These are phyloP conservation scores for Podospora australis DNA, from an alignment of 495 filamentous ascomycete genomes.

Conservation along the genomic window DNA sequence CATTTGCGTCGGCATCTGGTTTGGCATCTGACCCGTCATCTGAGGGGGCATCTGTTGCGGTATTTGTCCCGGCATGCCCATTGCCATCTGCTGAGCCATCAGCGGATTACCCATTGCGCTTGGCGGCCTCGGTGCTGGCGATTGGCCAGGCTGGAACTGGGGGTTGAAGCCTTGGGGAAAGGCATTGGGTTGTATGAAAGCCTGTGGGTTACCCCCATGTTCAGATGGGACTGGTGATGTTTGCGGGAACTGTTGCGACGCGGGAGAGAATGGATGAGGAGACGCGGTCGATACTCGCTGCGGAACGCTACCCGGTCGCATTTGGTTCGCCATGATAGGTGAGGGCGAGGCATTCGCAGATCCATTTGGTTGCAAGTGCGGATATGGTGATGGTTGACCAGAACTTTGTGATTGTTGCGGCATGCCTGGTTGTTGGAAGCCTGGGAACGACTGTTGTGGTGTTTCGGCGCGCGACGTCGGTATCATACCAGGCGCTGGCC, in stretches of 20 bases:
- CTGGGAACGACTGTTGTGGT: slow-evolving; percentile 65
- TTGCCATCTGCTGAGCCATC: slow-evolving; percentile 42
- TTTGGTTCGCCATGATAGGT: slow-evolving; percentile 73
- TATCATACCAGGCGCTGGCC: slow-evolving; percentile 65
- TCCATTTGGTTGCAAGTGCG: slow-evolving; percentile 76
- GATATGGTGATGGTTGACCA: slow-evolving; percentile 61
- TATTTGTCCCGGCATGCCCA: slow-evolving; percentile 32
- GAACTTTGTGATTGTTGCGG: slow-evolving; percentile 51
- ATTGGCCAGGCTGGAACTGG: slow-evolving; percentile 47
- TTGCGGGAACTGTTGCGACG: slow-evolving; percentile 67
- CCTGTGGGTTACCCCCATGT: slow-evolving; percentile 72
- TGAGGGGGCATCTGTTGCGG: slow-evolving; percentile 33
- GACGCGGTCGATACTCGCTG: slow-evolving; percentile 85
- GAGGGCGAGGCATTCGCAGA: slow-evolving; percentile 82
- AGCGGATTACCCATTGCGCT: slow-evolving; percentile 40
- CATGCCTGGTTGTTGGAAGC: slow-evolving; percentile 52
- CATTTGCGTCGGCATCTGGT: slow-evolving; percentile 20
- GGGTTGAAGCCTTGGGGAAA: slow-evolving; percentile 55
- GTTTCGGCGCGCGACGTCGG: slow-evolving; percentile 88
- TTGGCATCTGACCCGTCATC: slow-evolving; percentile 27
- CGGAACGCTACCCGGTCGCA: slow-evolving; percentile 55
- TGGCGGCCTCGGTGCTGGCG: slow-evolving; percentile 45
- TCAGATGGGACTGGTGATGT: slow-evolving; percentile 74
- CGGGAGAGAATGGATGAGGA: slow-evolving; percentile 84
- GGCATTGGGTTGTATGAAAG: slow-evolving; percentile 53